Evolutionary conservation across 2,329 filamentous ascomycete genomes (phyloP).

Genomic region (Plectosphaerella plurivora): DNA sequence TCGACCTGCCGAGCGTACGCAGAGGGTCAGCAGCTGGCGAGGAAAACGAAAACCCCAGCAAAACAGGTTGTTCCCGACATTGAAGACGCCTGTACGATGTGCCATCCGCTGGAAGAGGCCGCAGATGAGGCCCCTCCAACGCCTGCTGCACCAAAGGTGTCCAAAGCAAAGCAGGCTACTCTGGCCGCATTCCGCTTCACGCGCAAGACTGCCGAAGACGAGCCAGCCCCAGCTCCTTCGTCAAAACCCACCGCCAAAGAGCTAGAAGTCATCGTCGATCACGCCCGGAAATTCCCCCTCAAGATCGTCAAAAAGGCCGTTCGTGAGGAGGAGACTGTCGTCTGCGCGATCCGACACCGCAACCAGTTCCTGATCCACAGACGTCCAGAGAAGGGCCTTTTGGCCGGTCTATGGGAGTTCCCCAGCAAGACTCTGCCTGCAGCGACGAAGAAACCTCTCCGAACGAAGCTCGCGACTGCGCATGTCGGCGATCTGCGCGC

Average conservation of each 20-base stretch:
- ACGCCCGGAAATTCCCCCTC: conserved; percentile 47
- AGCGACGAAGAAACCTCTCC: conserved; percentile 19
- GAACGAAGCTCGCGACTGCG: conserved; percentile 29
- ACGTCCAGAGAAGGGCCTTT: conserved; percentile 47
- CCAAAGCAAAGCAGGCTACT: conserved; percentile 21
- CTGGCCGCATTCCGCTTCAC: conserved; percentile 27
- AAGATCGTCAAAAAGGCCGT: conserved; percentile 47
- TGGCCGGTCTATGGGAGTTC: conserved; percentile 54
- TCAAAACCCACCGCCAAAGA: conserved; percentile 8
- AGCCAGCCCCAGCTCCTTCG: conserved; percentile 3
- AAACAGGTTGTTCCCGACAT: conserved; percentile 31
- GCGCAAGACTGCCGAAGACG: conserved; percentile 18
- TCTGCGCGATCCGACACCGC: conserved; percentile 43
- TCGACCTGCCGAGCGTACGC: conserved; percentile 45
- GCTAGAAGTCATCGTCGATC: conserved; percentile 31
- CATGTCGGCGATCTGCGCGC: conserved; percentile 25
- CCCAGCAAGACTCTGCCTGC: conserved; percentile 37
- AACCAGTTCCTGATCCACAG: conserved; percentile 40
- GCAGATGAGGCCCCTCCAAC: conserved; percentile 14
- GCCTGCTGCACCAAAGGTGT: conserved; percentile 3
- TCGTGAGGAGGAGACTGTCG: conserved; percentile 46
- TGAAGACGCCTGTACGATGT: conserved; percentile 46
- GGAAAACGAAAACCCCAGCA: conserved; percentile 8
- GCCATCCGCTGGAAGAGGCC: conserved; percentile 39
- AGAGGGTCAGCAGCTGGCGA: conserved; percentile 35